Evolutionary conservation across 73 alveolate genomes (phyloP).

Genomic region (Diophrys appendiculata): DNA sequence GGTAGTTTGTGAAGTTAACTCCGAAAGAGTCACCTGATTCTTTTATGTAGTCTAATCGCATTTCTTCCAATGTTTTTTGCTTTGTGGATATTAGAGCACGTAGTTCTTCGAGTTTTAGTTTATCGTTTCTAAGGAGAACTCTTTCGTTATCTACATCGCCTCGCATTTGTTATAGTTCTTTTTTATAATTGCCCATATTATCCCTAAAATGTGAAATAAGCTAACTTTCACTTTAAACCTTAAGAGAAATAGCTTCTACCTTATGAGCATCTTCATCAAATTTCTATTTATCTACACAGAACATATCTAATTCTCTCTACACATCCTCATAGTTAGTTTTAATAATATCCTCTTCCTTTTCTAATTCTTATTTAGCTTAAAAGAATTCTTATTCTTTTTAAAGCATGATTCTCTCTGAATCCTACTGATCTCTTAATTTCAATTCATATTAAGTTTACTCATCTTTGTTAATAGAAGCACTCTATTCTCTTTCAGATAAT

Average conservation of each 20-base stretch:
- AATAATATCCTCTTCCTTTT: conserved; percentile 2
- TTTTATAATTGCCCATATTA: not conserved
- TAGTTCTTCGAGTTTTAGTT: conserved; percentile 5
- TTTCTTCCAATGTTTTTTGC: conserved; percentile 4
- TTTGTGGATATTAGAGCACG: not conserved
- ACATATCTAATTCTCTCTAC: not conserved
- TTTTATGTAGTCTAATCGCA: conserved; percentile 7
- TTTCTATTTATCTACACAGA: conserved; percentile 9
- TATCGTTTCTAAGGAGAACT: not conserved
- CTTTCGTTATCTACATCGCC: not conserved
- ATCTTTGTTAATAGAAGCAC: not conserved
- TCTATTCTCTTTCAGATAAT: conserved; percentile 1
- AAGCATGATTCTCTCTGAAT: not conserved
- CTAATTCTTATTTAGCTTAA: not conserved
- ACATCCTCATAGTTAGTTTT: conserved; percentile 1
- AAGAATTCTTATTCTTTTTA: not conserved
- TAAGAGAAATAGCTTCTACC: not conserved
- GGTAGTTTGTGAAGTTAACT: too few species aligned
- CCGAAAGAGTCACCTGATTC: not conserved
- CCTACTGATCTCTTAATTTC: not conserved
- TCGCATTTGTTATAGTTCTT: not conserved
- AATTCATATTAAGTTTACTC: not conserved
- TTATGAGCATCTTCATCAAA: conserved; percentile 11
- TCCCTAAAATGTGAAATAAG: not conserved
- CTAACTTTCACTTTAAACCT: not conserved